These are phyloP conservation scores for Ustilago trichophora DNA, from an alignment of 1,284 basidiomycete genomes.

Conservation along the genomic window DNA sequence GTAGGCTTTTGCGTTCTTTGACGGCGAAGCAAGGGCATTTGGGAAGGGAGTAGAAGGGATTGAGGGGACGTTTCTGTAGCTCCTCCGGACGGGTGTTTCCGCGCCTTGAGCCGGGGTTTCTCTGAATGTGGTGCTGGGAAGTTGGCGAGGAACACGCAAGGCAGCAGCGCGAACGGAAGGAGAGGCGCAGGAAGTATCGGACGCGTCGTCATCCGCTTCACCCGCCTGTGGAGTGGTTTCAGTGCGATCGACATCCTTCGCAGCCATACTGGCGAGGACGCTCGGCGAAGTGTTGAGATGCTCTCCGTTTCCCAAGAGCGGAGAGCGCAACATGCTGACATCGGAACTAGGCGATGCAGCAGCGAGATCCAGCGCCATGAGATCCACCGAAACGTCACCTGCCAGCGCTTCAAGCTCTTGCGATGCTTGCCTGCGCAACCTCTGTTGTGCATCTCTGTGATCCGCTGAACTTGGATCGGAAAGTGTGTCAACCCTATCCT, in stretches of 20 bases:
- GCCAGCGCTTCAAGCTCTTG: conserved; percentile 31
- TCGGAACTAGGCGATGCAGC: conserved; percentile 22
- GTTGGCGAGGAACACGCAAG: conserved; percentile 4
- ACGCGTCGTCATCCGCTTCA: conserved; percentile 11
- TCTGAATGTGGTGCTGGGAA: background rate
- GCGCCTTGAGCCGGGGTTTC: background rate
- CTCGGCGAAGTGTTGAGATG: conserved; percentile 16
- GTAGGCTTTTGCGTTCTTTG: background rate
- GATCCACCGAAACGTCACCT: conserved; percentile 25
- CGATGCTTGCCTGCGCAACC: conserved; percentile 9
- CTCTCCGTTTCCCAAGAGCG: background rate
- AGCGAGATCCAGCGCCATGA: conserved; percentile 38
- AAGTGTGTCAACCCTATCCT: background rate
- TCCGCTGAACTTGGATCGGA: too few relatives aligned
- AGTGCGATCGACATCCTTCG: background rate
- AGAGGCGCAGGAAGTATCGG: conserved; percentile 19
- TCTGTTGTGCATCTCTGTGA: background rate
- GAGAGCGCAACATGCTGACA: conserved; percentile 18
- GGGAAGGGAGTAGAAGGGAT: conserved; percentile 24
- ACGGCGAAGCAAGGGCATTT: conserved; percentile 1
- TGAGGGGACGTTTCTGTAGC: conserved; percentile 15
- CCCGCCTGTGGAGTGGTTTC: background rate
- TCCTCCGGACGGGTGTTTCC: conserved; percentile 14
- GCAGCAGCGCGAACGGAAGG: conserved; percentile 33
- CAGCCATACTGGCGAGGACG: background rate